A percentile compares a stretch with the other conserved stretches of the same genome.
phyloP scores from a whole-genome alignment of 257 asterid species.

The Lithospermum erythrorhizon region DNA sequence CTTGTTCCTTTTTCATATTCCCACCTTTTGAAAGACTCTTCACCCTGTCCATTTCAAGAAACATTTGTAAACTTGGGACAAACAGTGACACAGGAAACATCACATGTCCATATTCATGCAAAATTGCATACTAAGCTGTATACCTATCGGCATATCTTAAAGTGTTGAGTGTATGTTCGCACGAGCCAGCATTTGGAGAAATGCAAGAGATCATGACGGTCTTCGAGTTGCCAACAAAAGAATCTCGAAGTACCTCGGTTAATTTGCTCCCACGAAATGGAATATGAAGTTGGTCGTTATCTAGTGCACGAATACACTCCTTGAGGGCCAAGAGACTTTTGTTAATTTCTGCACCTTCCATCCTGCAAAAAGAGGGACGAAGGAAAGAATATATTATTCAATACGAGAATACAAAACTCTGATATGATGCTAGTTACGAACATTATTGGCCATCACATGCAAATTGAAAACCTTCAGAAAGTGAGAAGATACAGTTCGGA shows the following conservation, averaged over 20 bases:
- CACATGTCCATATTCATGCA: not conserved
- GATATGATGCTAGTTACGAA: not conserved
- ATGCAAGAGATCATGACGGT: slow-evolving; percentile 97
- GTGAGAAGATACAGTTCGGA: not conserved
- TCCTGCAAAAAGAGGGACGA: slow-evolving; percentile 32
- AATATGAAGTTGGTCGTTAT: slow-evolving; percentile 91
- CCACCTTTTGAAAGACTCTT: slow-evolving; percentile 92
- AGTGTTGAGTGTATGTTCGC: slow-evolving; percentile 95
- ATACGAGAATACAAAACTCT: not conserved
- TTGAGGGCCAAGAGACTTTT: slow-evolving; percentile 90
- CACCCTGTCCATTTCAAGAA: slow-evolving; percentile 43
- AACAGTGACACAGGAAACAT: slow-evolving; percentile 1
- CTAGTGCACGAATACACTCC: slow-evolving; percentile 97
- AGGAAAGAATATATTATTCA: not conserved
- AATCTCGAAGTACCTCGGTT: slow-evolving; percentile 95
- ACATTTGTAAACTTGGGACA: slow-evolving; percentile 13
- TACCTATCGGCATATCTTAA: slow-evolving; percentile 95
- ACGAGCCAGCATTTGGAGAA: slow-evolving; percentile 93
- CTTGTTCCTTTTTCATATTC: slow-evolving; percentile 64
- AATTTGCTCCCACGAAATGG: slow-evolving; percentile 98
- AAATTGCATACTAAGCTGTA: slow-evolving; percentile 1
- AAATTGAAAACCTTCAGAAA: too few relatives aligned
- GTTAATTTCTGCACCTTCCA: slow-evolving; percentile 99
- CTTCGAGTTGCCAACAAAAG: slow-evolving; percentile 93
- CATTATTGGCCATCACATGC: too few relatives aligned